Base-by-base conservation (phyloP, 2,329 filamentous ascomycete genomes). In the Calonectria hawksworthii region DNA sequence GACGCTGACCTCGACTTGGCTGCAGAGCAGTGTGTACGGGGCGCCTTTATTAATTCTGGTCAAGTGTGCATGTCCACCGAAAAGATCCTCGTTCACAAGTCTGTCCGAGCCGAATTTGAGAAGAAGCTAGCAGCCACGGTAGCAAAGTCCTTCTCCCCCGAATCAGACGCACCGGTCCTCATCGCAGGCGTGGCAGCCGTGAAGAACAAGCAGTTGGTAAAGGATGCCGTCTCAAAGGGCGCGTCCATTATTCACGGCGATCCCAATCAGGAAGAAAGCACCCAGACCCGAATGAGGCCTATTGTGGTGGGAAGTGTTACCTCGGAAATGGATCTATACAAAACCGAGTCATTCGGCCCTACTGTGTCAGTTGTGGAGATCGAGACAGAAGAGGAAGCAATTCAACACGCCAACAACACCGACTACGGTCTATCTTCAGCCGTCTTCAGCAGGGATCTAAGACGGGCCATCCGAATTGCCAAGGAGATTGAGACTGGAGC, bases 11-110 rank as follows among this genome's bases (percentile, higher is more conserved):
- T 98, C 51, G 89, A 94, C 36, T 88, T 91, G 30, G 95, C 95
- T 0, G 95, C 94, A 0, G 83, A 88, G 16, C 90, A 92, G 79
- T 94, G 93, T 78, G 92, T 92, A 0, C 83, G 94, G 1, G 95
- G 95, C 4, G 88, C 94, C 0, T 96, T 96, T 82, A 81, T 95
- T 74, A 91, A 96, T 83, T 88, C 88, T 2, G 95, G 95, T 0
- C 95, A 98, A 86, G 92, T 97, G 59, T 98, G 95, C 88, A 97
- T 98, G 95, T 90, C 90, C 23, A 97, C 95, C 0, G 95, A 98
- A 85, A 91, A 93, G 34, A 93, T 97, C 38, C 80, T 92, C 11
- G 88, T 92, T 4, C 90, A 92, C 83, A 86, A 86, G 73, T 83
- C 85, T 28, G 77, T 92, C 52, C 84, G 81, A 11, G 82, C 81